These are phyloP conservation scores for Suhomyces emberorum DNA, from an alignment of 805 yeast genomes.

Conservation along the genomic window DNA sequence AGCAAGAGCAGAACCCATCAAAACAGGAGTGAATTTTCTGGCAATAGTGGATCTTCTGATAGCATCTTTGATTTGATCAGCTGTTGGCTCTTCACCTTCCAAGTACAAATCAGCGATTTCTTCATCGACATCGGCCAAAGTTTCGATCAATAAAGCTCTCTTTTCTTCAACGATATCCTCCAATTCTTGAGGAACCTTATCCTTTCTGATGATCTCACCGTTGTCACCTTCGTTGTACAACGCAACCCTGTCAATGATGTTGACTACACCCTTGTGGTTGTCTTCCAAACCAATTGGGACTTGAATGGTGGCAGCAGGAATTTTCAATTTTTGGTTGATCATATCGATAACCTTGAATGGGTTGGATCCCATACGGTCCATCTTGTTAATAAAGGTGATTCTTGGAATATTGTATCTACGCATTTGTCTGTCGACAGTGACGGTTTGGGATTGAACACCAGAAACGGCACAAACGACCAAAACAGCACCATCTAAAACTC, in stretches of 20 bases:
- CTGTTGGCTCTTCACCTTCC: slow-evolving; percentile 85
- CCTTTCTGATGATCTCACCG: slow-evolving; percentile 71
- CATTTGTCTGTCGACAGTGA: slow-evolving; percentile 98
- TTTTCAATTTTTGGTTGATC: slow-evolving; percentile 78
- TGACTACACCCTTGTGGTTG: slow-evolving; percentile 82
- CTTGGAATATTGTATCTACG: slow-evolving; percentile 96
- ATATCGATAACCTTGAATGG: slow-evolving; percentile 96
- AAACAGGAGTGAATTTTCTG: slow-evolving; percentile 96
- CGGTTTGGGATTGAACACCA: slow-evolving; percentile 98
- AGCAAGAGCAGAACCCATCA: slow-evolving; percentile 98
- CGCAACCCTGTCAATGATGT: slow-evolving; percentile 83
- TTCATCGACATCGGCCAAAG: slow-evolving; percentile 96
- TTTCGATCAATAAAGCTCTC: slow-evolving; percentile 81
- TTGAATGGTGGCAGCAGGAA: slow-evolving; percentile 96
- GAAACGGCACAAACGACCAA: slow-evolving; percentile 97
- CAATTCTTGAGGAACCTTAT: slow-evolving; percentile 75
- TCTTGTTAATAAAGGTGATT: slow-evolving; percentile 92
- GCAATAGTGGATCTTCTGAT: slow-evolving; percentile 95
- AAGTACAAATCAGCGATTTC: slow-evolving; percentile 90
- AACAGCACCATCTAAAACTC: slow-evolving; percentile 98
- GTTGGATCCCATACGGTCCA: slow-evolving; percentile 99
- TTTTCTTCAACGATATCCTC: slow-evolving; percentile 84
- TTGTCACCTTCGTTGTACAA: slow-evolving; percentile 85
- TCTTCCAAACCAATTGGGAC: slow-evolving; percentile 96
- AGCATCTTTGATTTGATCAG: slow-evolving; percentile 79